Evolutionary conservation across 495 filamentous ascomycete genomes (phyloP).

Genomic region (Daldinia loculata): DNA sequence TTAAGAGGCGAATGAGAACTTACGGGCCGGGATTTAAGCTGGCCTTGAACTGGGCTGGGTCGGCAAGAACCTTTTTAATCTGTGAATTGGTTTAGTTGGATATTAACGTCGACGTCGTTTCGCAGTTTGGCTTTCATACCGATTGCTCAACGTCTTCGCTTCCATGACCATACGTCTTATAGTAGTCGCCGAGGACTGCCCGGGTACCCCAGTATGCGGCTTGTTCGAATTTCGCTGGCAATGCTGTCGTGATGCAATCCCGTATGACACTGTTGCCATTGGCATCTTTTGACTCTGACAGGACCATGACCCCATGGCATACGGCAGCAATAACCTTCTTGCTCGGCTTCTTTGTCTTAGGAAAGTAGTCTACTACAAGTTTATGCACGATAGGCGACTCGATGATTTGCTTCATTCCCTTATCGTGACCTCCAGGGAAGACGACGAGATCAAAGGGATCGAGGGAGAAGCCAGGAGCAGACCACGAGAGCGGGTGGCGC

Average conservation of each 20-base stretch:
- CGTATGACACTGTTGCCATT: conserved; percentile 58
- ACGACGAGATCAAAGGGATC: conserved; percentile 58
- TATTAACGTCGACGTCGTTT: not conserved
- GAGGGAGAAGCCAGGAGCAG: conserved; percentile 56
- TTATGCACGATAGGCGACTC: conserved; percentile 59
- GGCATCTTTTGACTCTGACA: conserved; percentile 53
- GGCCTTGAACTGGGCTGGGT: conserved; percentile 59
- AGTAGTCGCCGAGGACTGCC: conserved; percentile 63
- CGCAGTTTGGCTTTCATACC: conserved; percentile 40
- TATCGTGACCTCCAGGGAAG: conserved; percentile 65
- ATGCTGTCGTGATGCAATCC: conserved; percentile 58
- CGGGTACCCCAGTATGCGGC: conserved; percentile 59
- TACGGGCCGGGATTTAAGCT: conserved; percentile 58
- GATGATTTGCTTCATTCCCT: conserved; percentile 60
- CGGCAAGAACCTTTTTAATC: conserved; percentile 57
- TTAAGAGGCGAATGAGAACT: conserved; percentile 36
- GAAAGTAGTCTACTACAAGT: conserved; percentile 59
- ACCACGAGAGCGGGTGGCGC: conserved; percentile 56
- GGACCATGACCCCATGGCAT: conserved; percentile 64
- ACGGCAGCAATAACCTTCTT: conserved; percentile 58
- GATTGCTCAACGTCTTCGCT: conserved; percentile 59
- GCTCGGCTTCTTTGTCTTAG: conserved; percentile 56
- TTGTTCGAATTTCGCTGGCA: conserved; percentile 62
- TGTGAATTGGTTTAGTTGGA: conserved; percentile 35
- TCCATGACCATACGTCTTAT: conserved; percentile 64